Evolutionary conservation across 768 basidiomycete genomes (phyloP).

Genomic region (Leccinum subtestaceum): DNA sequence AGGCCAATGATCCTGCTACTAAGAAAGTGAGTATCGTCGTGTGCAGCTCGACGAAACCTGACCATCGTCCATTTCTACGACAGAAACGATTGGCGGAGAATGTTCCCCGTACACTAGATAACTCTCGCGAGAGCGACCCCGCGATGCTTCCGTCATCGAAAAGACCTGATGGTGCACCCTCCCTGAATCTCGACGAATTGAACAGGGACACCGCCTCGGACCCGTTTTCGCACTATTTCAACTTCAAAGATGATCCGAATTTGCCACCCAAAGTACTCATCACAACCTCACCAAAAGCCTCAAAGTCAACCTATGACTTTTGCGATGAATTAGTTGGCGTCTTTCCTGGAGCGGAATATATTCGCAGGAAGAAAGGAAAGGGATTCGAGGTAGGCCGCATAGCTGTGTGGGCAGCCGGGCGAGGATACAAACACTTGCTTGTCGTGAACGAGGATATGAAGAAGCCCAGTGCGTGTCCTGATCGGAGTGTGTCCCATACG

Average conservation of each 20-base stretch:
- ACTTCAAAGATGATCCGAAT: slow-evolving; percentile 59
- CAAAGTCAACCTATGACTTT: slow-evolving; percentile 87
- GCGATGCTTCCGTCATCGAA: slow-evolving; percentile 34
- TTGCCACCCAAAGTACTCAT: slow-evolving; percentile 85
- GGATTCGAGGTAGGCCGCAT: slow-evolving; percentile 90
- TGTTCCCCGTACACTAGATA: slow-evolving; percentile 90
- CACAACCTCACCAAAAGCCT: slow-evolving; percentile 86
- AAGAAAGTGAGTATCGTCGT: slow-evolving; percentile 61
- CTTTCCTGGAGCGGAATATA: slow-evolving; percentile 90
- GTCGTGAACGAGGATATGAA: slow-evolving; percentile 97
- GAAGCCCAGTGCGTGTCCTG: slow-evolving; percentile 71
- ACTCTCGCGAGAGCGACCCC: slow-evolving; percentile 83
- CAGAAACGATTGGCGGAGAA: slow-evolving; percentile 84
- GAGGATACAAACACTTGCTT: slow-evolving; percentile 84
- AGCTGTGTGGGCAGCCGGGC: slow-evolving; percentile 87
- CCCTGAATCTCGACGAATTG: slow-evolving; percentile 51
- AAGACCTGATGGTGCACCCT: slow-evolving; percentile 29
- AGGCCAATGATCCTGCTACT: slow-evolving; percentile 68
- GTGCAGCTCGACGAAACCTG: not conserved
- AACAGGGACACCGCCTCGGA: slow-evolving; percentile 70
- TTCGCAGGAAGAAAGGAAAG: slow-evolving; percentile 81
- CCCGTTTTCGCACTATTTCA: slow-evolving; percentile 76
- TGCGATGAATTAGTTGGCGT: slow-evolving; percentile 87
- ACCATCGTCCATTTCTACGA: slow-evolving; percentile 25
- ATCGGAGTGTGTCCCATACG: not conserved